phyloP scores from a whole-genome alignment of 2,329 filamentous ascomycete species.

The Arthrobotrys sinensis region DNA sequence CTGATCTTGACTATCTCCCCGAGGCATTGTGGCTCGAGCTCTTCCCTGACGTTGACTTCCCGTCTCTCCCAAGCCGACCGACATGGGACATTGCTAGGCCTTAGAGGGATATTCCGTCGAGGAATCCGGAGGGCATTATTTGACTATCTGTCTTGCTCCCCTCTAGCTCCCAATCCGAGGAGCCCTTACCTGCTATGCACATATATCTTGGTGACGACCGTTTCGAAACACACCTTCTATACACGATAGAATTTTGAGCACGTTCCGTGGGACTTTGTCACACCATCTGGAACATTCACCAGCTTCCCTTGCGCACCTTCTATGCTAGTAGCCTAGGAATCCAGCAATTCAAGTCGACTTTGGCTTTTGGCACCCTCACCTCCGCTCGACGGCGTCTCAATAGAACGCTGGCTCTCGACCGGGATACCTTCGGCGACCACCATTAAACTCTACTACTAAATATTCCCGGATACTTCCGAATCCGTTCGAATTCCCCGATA shows the following conservation, averaged over 20 bases:
- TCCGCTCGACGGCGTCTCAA: slow-evolving; percentile 33
- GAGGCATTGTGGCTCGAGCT: slow-evolving; percentile 59
- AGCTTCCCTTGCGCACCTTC: slow-evolving; percentile 31
- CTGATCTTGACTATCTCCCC: slow-evolving; percentile 51
- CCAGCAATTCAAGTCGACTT: slow-evolving; percentile 4
- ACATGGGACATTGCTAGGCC: slow-evolving; percentile 48
- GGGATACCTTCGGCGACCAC: slow-evolving; percentile 50
- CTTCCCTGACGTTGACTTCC: slow-evolving; percentile 42
- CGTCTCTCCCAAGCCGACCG: slow-evolving; percentile 47
- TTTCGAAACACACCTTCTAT: slow-evolving; percentile 53
- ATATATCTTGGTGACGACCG: slow-evolving; percentile 28
- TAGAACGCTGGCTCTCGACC: slow-evolving; percentile 11
- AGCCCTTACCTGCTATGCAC: slow-evolving; percentile 39
- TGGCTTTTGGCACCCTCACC: slow-evolving; percentile 5
- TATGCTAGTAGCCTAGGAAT: slow-evolving; percentile 4
- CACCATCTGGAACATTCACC: slow-evolving; percentile 45
- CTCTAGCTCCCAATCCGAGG: slow-evolving; percentile 47
- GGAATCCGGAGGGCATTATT: slow-evolving; percentile 31
- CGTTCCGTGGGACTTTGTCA: slow-evolving; percentile 56
- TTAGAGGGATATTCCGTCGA: slow-evolving; percentile 59
- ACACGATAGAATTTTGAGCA: slow-evolving; percentile 45
- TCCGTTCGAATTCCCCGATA: slow-evolving; percentile 46
- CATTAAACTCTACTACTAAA: slow-evolving; percentile 15
- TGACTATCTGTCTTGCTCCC: slow-evolving; percentile 45
- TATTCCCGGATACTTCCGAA: slow-evolving; percentile 53